Percentiles rank a stretch among this genome's conserved stretches.
phyloP scores from a whole-genome alignment of 2,329 filamentous ascomycete species.

The Penicillium sp. region DNA sequence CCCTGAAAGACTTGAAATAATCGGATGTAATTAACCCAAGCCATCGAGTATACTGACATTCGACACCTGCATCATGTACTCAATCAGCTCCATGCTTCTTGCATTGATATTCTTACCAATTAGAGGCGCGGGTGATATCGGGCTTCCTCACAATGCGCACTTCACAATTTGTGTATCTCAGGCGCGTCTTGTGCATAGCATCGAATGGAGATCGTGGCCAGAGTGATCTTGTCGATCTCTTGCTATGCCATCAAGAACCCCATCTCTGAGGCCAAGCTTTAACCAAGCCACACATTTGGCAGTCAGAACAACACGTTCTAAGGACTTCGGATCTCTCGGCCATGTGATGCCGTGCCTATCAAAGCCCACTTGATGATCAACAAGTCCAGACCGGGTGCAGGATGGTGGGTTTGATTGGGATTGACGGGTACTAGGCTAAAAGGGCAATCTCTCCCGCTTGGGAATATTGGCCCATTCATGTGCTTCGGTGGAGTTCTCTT shows the following conservation, averaged over 20 bases:
- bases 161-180: background rate
- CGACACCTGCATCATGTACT: background rate
- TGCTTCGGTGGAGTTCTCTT: background rate
- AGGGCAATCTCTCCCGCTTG: background rate
- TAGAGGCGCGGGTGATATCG: background rate
- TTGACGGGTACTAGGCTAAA: constrained; percentile 9
- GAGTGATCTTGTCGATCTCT: background rate
- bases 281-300: background rate
- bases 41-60: background rate
- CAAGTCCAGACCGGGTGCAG: constrained; percentile 12
- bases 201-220: background rate
- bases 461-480: background rate
- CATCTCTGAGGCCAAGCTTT: constrained; percentile 8
- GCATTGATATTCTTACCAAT: background rate
- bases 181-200: background rate
- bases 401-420: constrained; percentile 19
- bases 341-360: background rate
- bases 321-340: background rate
- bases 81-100: background rate
- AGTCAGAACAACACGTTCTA: background rate
- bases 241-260: background rate
- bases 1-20: background rate
- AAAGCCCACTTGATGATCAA: constrained; percentile 14
- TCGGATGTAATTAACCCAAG: background rate
- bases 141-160: background rate